These are phyloP conservation scores for Fusarium nurragi DNA, from an alignment of 2,329 filamentous ascomycete species.

Conservation along the genomic window DNA sequence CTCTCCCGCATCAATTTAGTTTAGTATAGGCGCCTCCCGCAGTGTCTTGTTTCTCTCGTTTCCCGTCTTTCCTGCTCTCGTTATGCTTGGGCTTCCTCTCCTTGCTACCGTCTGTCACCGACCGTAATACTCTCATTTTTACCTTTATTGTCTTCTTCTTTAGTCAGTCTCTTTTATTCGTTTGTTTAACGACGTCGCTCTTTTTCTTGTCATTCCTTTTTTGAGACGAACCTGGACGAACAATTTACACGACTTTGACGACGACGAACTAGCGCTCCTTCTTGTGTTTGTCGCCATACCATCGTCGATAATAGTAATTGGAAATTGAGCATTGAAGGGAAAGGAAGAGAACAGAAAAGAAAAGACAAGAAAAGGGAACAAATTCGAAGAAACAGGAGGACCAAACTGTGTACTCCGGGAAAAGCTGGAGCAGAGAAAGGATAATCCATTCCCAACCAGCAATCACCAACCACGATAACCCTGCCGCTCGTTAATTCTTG, in stretches of 20 bases:
- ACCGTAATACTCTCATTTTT: constrained; percentile 33
- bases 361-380: constrained; percentile 5
- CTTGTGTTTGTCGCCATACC: constrained; percentile 43
- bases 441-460: constrained; percentile 1
- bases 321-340: constrained; percentile 28
- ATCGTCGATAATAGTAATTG: constrained; percentile 41
- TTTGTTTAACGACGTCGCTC: constrained; percentile 19
- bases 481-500: constrained; percentile 30
- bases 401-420: neutral
- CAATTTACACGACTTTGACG: constrained; percentile 32
- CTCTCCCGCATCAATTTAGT: constrained; percentile 33
- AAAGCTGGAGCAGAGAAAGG: neutral
- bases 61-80: constrained; percentile 19
- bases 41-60: constrained; percentile 23
- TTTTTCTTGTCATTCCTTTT: constrained; percentile 17
- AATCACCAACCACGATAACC: constrained; percentile 29
- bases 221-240: constrained; percentile 33
- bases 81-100: constrained; percentile 21
- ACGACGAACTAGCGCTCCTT: constrained; percentile 36
- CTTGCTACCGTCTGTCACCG: constrained; percentile 14
- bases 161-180: constrained; percentile 26
- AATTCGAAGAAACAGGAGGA: constrained; percentile 9
- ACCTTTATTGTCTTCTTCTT: neutral
- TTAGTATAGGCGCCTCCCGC: constrained; percentile 39
- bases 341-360: constrained; percentile 11